Base-by-base conservation (phyloP, 2,329 filamentous ascomycete species). In the Alternaria conjuncta region DNA sequence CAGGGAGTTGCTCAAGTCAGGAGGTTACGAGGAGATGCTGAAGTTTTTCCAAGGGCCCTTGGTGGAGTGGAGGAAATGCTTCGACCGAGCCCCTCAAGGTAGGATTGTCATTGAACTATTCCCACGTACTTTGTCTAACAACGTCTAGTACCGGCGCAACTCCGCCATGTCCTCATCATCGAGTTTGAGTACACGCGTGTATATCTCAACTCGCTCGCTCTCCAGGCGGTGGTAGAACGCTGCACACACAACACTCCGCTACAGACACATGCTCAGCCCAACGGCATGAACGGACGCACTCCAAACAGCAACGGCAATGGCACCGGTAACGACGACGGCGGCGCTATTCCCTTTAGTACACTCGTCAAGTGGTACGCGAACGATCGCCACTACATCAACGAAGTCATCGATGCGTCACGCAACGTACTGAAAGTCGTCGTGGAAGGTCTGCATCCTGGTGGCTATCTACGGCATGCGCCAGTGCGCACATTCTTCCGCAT, bases 131-230 rank as follows among this genome's bases (percentile, higher is more conserved):
- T 30, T 57, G 13, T 51, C 28, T 80, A 70, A 80, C 60, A 43
- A 6, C 45, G 25, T 15, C 60, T 68, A 85, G 87, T 89, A 28
- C 83, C 86, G 1, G 82, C 84, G 15, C 82, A 87, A 60, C 88
- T 90, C 81, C 84, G 86, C 49, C 89, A 94, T 76, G 94, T 98
- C 62, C 84, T 99, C 28, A 91, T 89, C 8, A 97, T 98, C 69
- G 96, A 99, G 82, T 97, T 96, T 75, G 93, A 98, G 75, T 97
- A 97, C 77, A 93, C 95, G 25, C 89, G 95, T 73, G 92, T 97
- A 55, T 98, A 98, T 76, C 88, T 97, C 82, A 97, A 98, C 79
- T 97, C 94, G 1, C 85, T 99, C 2, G 94, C 94, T 3, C 84
- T 99, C 2, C 96, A 99, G 81, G 96, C 96, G 21, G 94, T 98